Conservation (phyloP, 2,329 filamentous ascomycete species). For the Xylaria sp. region DNA sequence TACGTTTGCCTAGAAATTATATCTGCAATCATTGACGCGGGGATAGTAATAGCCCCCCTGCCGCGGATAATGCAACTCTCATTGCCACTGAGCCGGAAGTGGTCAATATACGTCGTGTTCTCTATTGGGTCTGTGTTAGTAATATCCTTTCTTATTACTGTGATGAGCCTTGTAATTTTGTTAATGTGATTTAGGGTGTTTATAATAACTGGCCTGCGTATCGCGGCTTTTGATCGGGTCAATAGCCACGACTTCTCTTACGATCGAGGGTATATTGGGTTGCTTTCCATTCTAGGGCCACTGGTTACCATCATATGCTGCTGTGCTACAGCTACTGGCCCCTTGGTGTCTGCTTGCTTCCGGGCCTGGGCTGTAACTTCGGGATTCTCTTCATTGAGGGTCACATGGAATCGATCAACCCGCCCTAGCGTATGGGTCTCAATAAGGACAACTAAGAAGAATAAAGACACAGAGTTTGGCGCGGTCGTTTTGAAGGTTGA, state of each 20-base stretch:
- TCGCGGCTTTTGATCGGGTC: slow-evolving; percentile 16
- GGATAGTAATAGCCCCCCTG: slow-evolving; percentile 7
- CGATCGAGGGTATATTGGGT: slow-evolving; percentile 15
- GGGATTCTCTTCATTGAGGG: not conserved
- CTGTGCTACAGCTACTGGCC: not conserved
- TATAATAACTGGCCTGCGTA: slow-evolving; percentile 15
- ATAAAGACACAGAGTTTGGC: not conserved
- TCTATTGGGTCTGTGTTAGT: slow-evolving; percentile 14
- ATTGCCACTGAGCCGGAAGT: not conserved
- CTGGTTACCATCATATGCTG: slow-evolving; percentile 16
- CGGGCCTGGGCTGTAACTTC: not conserved
- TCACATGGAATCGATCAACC: not conserved
- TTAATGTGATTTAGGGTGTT: slow-evolving; percentile 7
- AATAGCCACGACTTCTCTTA: slow-evolving; percentile 17
- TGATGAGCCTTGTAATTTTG: not conserved
- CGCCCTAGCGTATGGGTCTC: not conserved
- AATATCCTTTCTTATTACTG: not conserved
- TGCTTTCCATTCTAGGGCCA: slow-evolving; percentile 14
- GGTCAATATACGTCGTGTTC: not conserved
- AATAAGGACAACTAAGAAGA: not conserved
- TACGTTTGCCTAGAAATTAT: slow-evolving; percentile 15
- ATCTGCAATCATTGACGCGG: slow-evolving; percentile 6
- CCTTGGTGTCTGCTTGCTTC: not conserved
- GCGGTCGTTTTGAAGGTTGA: not conserved
- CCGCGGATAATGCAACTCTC: not conserved